These are phyloP conservation scores for Tephrocybe sp. DNA, from an alignment of 768 basidiomycete species.

Conservation along the genomic window DNA sequence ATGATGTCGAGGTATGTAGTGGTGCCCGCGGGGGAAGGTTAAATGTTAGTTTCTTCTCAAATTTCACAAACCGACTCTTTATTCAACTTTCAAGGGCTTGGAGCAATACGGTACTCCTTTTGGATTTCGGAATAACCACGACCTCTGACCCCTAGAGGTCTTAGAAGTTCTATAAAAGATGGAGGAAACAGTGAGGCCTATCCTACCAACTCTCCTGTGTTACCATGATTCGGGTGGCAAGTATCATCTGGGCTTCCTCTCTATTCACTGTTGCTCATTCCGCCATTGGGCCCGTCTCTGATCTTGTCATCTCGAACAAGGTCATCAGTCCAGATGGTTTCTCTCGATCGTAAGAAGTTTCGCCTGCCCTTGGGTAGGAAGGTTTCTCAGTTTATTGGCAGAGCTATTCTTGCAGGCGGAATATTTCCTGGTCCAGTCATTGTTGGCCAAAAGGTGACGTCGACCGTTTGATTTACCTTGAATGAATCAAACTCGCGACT, in stretches of 20 bases:
- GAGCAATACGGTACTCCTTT: too few species aligned
- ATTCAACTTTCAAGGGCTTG: too few species aligned
- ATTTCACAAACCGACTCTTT: too few species aligned
- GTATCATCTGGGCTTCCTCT: neutral
- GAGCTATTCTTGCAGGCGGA: conserved; percentile 25
- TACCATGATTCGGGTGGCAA: too few species aligned
- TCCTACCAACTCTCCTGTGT: too few species aligned
- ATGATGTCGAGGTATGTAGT: too few species aligned
- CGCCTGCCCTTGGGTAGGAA: neutral
- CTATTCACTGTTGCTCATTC: conserved; percentile 11
- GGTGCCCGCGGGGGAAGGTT: too few species aligned
- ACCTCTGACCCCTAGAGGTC: too few species aligned
- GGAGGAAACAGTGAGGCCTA: too few species aligned
- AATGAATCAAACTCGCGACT: neutral
- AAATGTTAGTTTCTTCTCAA: too few species aligned
- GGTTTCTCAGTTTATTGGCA: conserved; percentile 3
- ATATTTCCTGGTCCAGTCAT: conserved; percentile 29
- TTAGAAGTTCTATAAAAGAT: too few species aligned
- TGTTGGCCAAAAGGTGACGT: conserved; percentile 23
- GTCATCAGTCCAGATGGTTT: conserved; percentile 52
- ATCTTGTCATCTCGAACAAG: conserved; percentile 40
- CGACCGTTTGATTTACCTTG: neutral
- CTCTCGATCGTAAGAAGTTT: conserved; percentile 33
- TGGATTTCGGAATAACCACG: too few species aligned
- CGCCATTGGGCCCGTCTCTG: conserved; percentile 26